Evolutionary conservation across 805 yeast species (phyloP).

Genomic region (Clavispora carvajalis): DNA sequence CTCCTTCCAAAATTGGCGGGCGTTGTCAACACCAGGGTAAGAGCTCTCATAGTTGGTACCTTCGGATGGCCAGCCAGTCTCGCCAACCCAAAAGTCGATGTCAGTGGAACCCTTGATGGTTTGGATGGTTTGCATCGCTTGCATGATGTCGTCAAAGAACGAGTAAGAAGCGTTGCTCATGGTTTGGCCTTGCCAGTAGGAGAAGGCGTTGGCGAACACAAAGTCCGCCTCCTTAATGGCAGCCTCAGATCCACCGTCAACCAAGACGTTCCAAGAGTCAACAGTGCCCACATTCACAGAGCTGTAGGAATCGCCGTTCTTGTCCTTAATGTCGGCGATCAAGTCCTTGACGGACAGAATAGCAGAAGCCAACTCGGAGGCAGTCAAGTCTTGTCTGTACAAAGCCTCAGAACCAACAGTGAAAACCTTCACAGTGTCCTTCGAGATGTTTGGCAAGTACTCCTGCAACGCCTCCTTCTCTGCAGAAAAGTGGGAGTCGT

Average conservation of each 20-base stretch:
- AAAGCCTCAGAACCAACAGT: slow-evolving; percentile 95
- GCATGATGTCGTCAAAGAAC: slow-evolving; percentile 96
- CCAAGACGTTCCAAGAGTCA: slow-evolving; percentile 92
- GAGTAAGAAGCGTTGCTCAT: slow-evolving; percentile 79
- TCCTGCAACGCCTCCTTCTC: slow-evolving; percentile 68
- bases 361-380: slow-evolving; percentile 62
- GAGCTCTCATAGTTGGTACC: slow-evolving; percentile 71
- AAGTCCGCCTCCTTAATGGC: slow-evolving; percentile 81
- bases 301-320: slow-evolving; percentile 72
- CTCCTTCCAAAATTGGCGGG: slow-evolving; percentile 76
- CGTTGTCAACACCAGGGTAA: slow-evolving; percentile 66
- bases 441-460: slow-evolving; percentile 70
- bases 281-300: slow-evolving; percentile 83
- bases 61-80: slow-evolving; percentile 94
- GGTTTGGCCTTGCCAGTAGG: slow-evolving; percentile 98
- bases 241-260: slow-evolving; percentile 65
- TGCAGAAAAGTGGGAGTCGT: slow-evolving; percentile 65
- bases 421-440: slow-evolving; percentile 65
- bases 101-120: slow-evolving; percentile 80
- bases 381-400: slow-evolving; percentile 83
- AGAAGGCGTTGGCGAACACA: slow-evolving; percentile 90
- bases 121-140: slow-evolving; percentile 87
- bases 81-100: slow-evolving; percentile 91
- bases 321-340: slow-evolving; percentile 61
- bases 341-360: slow-evolving; percentile 60